phyloP scores from a whole-genome alignment of 306 rosid genomes.

The Neltuma alba region DNA sequence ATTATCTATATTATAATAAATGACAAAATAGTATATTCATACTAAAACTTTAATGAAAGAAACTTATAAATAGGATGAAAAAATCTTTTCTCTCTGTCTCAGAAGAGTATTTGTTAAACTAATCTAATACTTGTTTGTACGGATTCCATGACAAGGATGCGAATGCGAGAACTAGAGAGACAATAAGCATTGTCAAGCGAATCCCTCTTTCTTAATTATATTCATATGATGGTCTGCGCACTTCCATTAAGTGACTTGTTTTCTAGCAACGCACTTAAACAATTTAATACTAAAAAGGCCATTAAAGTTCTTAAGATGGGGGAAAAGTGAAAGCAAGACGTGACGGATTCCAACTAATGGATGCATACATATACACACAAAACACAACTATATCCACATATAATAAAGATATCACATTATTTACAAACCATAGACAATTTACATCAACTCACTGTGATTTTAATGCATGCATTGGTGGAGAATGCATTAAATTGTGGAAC shows the following conservation, averaged over 20 bases:
- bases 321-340: not conserved
- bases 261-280: not conserved
- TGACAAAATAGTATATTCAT: too few relatives aligned
- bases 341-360: not conserved
- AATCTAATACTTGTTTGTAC: not conserved
- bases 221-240: not conserved
- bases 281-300: not conserved
- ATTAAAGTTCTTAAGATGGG: not conserved
- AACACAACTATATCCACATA: not conserved
- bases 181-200: not conserved
- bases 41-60: too few relatives aligned
- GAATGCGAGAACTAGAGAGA: too few relatives aligned
- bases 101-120: too few relatives aligned
- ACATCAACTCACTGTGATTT: not conserved
- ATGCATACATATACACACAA: not conserved
- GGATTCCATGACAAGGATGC: too few relatives aligned
- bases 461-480: not conserved
- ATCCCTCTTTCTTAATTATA: not conserved
- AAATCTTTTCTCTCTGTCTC: too few relatives aligned
- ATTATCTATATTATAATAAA: too few relatives aligned
- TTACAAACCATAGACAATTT: too few relatives aligned
- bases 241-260: not conserved
- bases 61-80: too few relatives aligned
- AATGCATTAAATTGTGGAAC: not conserved
- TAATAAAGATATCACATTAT: not conserved